These are phyloP conservation scores for Ganoderma lucidum DNA, from an alignment of 1,284 basidiomycete species.

Conservation along the genomic window DNA sequence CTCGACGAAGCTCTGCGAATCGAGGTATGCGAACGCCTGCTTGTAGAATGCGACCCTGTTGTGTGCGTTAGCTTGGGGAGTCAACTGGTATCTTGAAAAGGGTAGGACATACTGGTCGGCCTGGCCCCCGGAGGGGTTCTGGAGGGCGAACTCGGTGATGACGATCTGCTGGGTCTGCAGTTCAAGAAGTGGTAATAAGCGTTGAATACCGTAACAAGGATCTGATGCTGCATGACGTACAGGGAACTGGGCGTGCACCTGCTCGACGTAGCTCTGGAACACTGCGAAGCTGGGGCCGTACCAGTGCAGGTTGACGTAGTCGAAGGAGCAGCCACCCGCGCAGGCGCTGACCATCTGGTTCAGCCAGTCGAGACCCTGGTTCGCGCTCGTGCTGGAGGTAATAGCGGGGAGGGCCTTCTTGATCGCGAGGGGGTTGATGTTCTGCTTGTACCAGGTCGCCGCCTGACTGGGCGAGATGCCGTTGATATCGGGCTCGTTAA, in stretches of 20 bases:
- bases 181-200: background rate
- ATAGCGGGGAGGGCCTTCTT: slow-evolving; percentile 10
- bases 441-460: slow-evolving; percentile 3
- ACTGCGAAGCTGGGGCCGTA: slow-evolving; percentile 3
- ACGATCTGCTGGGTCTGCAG: background rate
- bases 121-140: slow-evolving; percentile 3
- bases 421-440: slow-evolving; percentile 7
- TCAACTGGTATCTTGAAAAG: background rate
- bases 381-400: slow-evolving; percentile 2
- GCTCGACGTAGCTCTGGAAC: slow-evolving; percentile 10
- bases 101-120: background rate
- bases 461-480: slow-evolving; percentile 9
- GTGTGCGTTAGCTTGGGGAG: background rate
- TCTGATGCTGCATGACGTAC: background rate
- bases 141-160: slow-evolving; percentile 12
- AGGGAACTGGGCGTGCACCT: slow-evolving; percentile 6
- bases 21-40: slow-evolving; percentile 10
- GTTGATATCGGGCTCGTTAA: slow-evolving; percentile 10
- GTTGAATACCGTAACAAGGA: background rate
- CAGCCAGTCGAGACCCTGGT: slow-evolving; percentile 10
- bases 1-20: slow-evolving; percentile 4
- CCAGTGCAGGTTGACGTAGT: slow-evolving; percentile 13
- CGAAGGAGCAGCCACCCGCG: slow-evolving; percentile 3
- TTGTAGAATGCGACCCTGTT: slow-evolving; percentile 8
- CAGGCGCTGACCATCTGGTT: slow-evolving; percentile 10